A percentile compares a stretch with the other conserved stretches of the same genome.
phyloP scores from a whole-genome alignment of 192 early-diverging fungal species.

The Coemansia sp. region DNA sequence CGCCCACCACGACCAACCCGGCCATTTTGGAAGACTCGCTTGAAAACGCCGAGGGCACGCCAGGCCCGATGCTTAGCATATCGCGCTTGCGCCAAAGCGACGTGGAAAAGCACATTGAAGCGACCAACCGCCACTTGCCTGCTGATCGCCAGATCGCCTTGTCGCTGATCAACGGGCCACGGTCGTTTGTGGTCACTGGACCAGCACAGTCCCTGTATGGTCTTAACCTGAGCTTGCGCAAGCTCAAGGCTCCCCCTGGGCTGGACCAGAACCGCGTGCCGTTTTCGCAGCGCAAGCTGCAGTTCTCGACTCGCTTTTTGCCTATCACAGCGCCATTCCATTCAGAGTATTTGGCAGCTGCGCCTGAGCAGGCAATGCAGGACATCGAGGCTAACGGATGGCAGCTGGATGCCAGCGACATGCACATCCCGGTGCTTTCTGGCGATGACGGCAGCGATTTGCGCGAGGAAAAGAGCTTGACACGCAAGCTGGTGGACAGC shows the following conservation, averaged over 20 bases:
- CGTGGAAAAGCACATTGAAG: conserved; percentile 79
- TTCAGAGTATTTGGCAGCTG: conserved; percentile 69
- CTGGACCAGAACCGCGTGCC: conserved; percentile 88
- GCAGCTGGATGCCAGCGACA: conserved; percentile 59
- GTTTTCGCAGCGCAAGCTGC: conserved; percentile 83
- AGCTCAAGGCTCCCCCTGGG: conserved; percentile 82
- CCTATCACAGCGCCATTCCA: conserved; percentile 94
- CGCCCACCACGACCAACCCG: conserved; percentile 78
- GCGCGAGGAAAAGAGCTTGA: conserved; percentile 57
- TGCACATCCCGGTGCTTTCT: conserved; percentile 75
- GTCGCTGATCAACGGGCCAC: conserved; percentile 88
- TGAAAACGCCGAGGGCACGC: conserved; percentile 83
- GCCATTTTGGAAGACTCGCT: conserved; percentile 88
- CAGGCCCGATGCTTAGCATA: conserved; percentile 89
- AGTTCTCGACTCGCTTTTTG: conserved; percentile 88
- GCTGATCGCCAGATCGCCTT: conserved; percentile 79
- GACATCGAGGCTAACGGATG: conserved; percentile 69
- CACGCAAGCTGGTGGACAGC: conserved; percentile 68
- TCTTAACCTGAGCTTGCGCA: conserved; percentile 85
- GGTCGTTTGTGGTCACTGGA: conserved; percentile 85
- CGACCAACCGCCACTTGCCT: conserved; percentile 83
- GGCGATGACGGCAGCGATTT: conserved; percentile 82
- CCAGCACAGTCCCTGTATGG: conserved; percentile 89
- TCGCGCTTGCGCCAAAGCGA: conserved; percentile 78
- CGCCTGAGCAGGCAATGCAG: conserved; percentile 60